Percentiles rank a stretch among this genome's conserved stretches.
Evolutionary conservation across 225 moss, liverwort and hornwort species (phyloP).

Genomic region (Pseudisothecium myosuroides): DNA sequence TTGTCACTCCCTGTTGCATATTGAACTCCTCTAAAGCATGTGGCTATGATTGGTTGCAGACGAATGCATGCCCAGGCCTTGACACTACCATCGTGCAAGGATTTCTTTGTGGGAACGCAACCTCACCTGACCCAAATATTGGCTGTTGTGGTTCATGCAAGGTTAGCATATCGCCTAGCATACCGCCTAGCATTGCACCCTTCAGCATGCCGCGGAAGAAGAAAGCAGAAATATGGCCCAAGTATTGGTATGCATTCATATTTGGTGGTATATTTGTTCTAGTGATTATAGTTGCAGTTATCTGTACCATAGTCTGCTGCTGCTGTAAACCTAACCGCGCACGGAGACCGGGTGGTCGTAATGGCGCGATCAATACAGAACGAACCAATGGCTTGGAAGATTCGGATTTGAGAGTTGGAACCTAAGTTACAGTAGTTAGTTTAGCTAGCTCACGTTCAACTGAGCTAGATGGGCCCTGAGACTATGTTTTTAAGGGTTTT

Average conservation of each 20-base stretch:
- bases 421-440: not conserved
- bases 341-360: not conserved
- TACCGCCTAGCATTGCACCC: not conserved
- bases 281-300: not conserved
- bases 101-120: not conserved
- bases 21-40: not conserved
- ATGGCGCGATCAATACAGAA: not conserved
- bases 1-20: too few species aligned
- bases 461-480: too few species aligned
- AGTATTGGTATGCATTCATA: not conserved
- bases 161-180: not conserved
- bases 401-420: not conserved
- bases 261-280: not conserved
- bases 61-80: not conserved
- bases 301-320: too few species aligned
- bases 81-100: not conserved
- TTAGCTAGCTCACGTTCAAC: too few species aligned
- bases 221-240: not conserved
- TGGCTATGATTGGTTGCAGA: not conserved
- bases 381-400: not conserved
- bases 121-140: not conserved
- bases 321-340: accelerated
- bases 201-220: not conserved
- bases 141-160: not conserved
- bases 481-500: too few species aligned